A percentile compares a stretch with the other conserved stretches of the same genome.
These are phyloP conservation scores for Epicoccum sorghinum DNA, from an alignment of 2,329 filamentous ascomycete genomes.

Conservation along the genomic window DNA sequence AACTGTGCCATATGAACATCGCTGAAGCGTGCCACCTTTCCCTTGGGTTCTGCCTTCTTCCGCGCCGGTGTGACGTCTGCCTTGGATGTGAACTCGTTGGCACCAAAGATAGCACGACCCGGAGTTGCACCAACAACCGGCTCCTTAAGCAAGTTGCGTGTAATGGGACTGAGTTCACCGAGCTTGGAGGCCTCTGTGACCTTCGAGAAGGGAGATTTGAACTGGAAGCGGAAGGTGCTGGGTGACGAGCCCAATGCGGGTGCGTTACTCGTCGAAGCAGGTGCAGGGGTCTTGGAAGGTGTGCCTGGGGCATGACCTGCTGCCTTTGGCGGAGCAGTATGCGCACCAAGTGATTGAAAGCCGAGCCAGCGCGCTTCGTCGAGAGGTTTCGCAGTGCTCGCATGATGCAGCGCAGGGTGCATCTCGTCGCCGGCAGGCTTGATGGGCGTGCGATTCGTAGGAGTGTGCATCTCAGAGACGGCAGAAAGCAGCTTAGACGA, in stretches of 20 bases:
- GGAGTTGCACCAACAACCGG: conserved; percentile 66
- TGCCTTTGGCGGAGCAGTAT: conserved; percentile 54
- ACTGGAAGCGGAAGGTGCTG: conserved; percentile 68
- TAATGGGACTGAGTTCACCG: conserved; percentile 65
- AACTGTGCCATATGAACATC: conserved; percentile 86
- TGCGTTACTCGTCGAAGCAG: conserved; percentile 26
- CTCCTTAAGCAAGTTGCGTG: conserved; percentile 66
- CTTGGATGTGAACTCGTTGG: conserved; percentile 41
- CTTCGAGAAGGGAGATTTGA: conserved; percentile 60
- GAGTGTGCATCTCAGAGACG: conserved; percentile 49
- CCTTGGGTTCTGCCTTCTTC: conserved; percentile 80
- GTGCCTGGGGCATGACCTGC: conserved; percentile 61
- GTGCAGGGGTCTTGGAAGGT: conserved; percentile 63
- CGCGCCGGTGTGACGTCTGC: conserved; percentile 59
- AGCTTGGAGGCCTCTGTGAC: conserved; percentile 71
- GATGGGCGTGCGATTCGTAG: conserved; percentile 67
- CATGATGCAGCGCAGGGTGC: conserved; percentile 85
- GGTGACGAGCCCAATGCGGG: conserved; percentile 55
- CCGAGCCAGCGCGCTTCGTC: conserved; percentile 83
- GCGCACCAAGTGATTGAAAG: conserved; percentile 71
- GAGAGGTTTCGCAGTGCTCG: conserved; percentile 73
- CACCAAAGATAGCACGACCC: conserved; percentile 39
- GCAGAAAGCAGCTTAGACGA: conserved; percentile 30
- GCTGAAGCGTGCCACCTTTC: conserved; percentile 79
- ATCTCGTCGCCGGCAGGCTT: conserved; percentile 81